phyloP scores from a whole-genome alignment of 1,139 yeast species.

The Geotrichum aggregatum region DNA sequence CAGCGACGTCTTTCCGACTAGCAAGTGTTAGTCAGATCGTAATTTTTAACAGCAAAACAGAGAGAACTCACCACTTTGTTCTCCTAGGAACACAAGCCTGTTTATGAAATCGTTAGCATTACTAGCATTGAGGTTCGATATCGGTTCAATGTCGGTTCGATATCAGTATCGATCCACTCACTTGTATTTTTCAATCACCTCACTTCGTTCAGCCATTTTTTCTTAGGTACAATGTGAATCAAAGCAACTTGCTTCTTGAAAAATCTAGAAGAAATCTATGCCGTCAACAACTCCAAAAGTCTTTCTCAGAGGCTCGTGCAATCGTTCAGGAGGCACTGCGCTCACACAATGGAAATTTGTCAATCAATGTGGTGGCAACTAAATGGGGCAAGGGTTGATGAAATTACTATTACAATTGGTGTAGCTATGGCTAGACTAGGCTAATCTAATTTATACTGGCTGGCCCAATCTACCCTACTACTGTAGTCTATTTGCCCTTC shows the following conservation, averaged over 20 bases:
- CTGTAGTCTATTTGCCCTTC: not conserved
- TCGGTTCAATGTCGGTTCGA: not conserved
- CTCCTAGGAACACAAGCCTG: conserved; percentile 94
- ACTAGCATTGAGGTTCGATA: not conserved
- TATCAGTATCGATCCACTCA: conserved; percentile 25
- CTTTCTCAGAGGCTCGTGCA: no score
- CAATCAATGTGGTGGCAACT: conserved; percentile 3
- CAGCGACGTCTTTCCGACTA: conserved; percentile 89
- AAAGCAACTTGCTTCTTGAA: no score
- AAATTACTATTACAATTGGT: no score
- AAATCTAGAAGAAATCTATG: no score
- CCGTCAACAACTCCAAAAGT: no score
- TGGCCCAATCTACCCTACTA: not conserved
- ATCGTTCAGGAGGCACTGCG: no score
- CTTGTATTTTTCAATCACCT: conserved; percentile 41
- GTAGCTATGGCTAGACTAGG: no score
- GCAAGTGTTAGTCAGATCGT: conserved; percentile 3
- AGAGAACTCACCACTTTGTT: conserved; percentile 68
- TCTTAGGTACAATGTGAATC: no score
- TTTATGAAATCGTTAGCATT: not conserved
- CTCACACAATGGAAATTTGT: not conserved
- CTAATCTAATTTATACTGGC: no score
- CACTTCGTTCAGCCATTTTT: conserved; percentile 33
- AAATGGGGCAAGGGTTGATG: conserved; percentile 3
- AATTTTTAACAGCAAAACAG: conserved; percentile 10